Base-by-base conservation (phyloP, 441 rosid genomes). In the Pelargonium australe region DNA sequence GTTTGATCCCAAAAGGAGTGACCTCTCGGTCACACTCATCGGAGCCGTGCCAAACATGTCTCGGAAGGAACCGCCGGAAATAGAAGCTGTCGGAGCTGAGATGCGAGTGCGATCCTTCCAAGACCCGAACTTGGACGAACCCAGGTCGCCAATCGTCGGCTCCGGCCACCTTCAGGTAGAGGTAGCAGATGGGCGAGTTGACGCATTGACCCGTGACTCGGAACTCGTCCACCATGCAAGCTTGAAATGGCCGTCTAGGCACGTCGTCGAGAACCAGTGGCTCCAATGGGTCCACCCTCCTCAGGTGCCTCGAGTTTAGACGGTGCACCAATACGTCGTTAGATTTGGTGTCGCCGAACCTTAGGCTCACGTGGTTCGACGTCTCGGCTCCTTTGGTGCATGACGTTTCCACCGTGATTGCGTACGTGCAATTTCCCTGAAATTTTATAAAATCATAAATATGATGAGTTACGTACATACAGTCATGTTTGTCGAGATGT, bases 91-190 rank as follows among this genome's bases (percentile, higher is more conserved):
- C 55, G 5, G 87, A 83, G 75, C 80, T 73, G 14, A 78, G 75
- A 12, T 49, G 55, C 16, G 55, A 49, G 43, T 76, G 74, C 34
- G 80, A 53, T 25, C 64, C 65, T 25, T 74, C 83, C 11, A 80
- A 7, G 40, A 73, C 77, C 49, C 66, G 70, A 66, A 84, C 75
- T 11, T 77, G 81, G 0, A 80, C 85, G 53, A 76, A 83, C 5
- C 90, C 85, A 1, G 87, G 88, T 14, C 85, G 68, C 90, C 90
- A 86, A 25, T 84, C 83, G 63, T 84, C 90, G 1, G 53, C 31
- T 0, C 85, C 88, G 0, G 9, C 68, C 66, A 79, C 66, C 69
- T 83, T 80, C 3, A 86, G 77, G 71, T 86, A 83, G 6, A 84
- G 23, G 64, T 83, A 81, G 69, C 90, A 86, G 19, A 84, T 51